phyloP scores from a whole-genome alignment of 208 protist species.

The Zelonia costaricensis region DNA sequence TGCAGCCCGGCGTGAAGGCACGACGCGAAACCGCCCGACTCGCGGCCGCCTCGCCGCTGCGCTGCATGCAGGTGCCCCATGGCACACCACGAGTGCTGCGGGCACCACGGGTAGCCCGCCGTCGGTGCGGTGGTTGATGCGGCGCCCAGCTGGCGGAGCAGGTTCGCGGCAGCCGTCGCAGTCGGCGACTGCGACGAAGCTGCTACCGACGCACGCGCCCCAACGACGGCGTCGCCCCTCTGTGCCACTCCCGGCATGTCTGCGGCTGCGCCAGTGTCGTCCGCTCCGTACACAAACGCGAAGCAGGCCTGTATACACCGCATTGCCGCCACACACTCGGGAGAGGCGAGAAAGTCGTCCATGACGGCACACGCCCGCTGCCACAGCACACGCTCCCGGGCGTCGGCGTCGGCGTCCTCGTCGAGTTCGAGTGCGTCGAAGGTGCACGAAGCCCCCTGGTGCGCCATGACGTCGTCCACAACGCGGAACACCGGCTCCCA shows the following conservation, averaged over 20 bases:
- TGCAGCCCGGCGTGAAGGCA: conserved; percentile 24
- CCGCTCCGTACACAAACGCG: conserved; percentile 54
- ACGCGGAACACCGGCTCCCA: conserved; percentile 69
- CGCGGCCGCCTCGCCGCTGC: background rate
- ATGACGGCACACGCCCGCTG: conserved; percentile 15
- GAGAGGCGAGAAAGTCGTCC: conserved; percentile 11
- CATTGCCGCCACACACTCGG: conserved; percentile 43
- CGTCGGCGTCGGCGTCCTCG: background rate
- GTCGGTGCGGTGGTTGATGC: background rate
- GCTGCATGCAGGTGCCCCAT: conserved; percentile 5
- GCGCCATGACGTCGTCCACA: conserved; percentile 38
- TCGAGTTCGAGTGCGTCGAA: background rate
- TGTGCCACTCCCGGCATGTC: background rate
- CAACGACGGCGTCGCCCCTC: no score
- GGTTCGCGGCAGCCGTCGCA: background rate
- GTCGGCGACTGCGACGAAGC: background rate
- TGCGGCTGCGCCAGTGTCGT: background rate
- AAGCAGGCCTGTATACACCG: conserved; percentile 55
- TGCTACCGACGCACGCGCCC: background rate
- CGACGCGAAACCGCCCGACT: background rate
- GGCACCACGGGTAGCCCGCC: conserved; percentile 23
- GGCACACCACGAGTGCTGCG: conserved; percentile 47
- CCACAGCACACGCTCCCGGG: conserved; percentile 5
- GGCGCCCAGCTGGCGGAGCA: no score
- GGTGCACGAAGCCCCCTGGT: background rate